These are phyloP conservation scores for Tolypocladium nubicola DNA, from an alignment of 2,329 filamentous ascomycete species.

Conservation along the genomic window DNA sequence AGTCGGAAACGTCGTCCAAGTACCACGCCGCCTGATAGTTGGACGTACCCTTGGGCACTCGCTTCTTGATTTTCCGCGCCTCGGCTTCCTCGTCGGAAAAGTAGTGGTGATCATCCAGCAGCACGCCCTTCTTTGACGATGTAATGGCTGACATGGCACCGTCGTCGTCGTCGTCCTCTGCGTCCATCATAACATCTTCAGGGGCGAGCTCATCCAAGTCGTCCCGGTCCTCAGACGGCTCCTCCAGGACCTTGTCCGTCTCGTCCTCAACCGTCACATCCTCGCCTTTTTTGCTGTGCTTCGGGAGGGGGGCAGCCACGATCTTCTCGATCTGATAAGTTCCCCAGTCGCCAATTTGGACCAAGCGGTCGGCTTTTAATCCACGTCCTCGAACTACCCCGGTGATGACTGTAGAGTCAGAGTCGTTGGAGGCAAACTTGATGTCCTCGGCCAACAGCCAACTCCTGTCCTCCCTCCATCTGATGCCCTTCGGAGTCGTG, in stretches of 20 bases:
- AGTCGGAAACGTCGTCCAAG: conserved; percentile 68
- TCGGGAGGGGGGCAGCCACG: conserved; percentile 58
- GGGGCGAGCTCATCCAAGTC: conserved; percentile 76
- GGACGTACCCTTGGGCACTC: conserved; percentile 82
- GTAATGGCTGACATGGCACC: conserved; percentile 21
- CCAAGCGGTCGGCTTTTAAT: conserved; percentile 78
- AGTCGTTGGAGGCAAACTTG: conserved; percentile 52
- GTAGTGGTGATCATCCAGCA: conserved; percentile 95
- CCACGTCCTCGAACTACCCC: conserved; percentile 79
- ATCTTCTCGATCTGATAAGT: conserved; percentile 90
- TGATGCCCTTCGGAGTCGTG: conserved; percentile 83
- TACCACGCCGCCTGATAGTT: conserved; percentile 94
- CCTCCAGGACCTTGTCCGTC: conserved; percentile 50
- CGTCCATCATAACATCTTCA: conserved; percentile 68
- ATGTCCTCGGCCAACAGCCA: conserved; percentile 90
- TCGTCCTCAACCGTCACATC: conserved; percentile 57
- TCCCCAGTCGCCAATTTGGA: conserved; percentile 91
- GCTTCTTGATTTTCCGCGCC: conserved; percentile 49
- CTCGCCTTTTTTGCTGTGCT: conserved; percentile 47
- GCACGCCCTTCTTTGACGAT: conserved; percentile 66
- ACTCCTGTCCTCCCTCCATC: conserved; percentile 89
- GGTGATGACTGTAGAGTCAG: conserved; percentile 62
- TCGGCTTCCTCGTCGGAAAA: conserved; percentile 78
- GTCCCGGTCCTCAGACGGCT: conserved; percentile 70
- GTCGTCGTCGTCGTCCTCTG: conserved; percentile 46